Evolutionary conservation across 73 alveolate species (phyloP).

Genomic region (Paramecium bursaria): DNA sequence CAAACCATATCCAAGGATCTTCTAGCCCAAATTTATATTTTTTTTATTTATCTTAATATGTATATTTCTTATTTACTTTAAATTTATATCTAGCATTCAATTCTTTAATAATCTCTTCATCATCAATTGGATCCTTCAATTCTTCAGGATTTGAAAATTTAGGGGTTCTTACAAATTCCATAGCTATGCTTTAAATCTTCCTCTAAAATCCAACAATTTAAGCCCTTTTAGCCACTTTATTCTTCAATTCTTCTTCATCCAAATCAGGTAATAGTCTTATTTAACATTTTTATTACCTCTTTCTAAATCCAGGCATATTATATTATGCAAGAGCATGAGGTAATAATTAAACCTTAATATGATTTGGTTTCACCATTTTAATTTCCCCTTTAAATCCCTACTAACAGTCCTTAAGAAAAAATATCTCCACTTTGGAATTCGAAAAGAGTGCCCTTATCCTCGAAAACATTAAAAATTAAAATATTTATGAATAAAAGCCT

Average conservation of each 20-base stretch:
- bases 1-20: conserved; percentile 24
- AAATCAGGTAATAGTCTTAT: conserved; percentile 31
- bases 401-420: conserved; percentile 31
- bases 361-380: conserved; percentile 23
- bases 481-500: neutral
- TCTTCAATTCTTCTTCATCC: conserved; percentile 25
- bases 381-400: conserved; percentile 48
- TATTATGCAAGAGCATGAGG: conserved; percentile 18
- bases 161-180: conserved; percentile 49
- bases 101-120: conserved; percentile 18
- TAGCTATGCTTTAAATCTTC: conserved; percentile 25
- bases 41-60: conserved; percentile 8
- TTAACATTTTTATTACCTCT: neutral
- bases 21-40: neutral
- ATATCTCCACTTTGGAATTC: conserved; percentile 49
- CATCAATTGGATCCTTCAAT: conserved; percentile 49
- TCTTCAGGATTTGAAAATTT: conserved; percentile 26
- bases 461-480: neutral
- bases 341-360: neutral
- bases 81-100: conserved; percentile 29
- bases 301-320: conserved; percentile 57
- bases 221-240: conserved; percentile 7
- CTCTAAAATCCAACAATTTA: conserved; percentile 20
- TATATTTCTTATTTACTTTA: neutral
- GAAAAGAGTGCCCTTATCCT: conserved; percentile 46